Evolutionary conservation across 2,329 filamentous ascomycete genomes (phyloP).

Genomic region (Exophiala aquamarina): DNA sequence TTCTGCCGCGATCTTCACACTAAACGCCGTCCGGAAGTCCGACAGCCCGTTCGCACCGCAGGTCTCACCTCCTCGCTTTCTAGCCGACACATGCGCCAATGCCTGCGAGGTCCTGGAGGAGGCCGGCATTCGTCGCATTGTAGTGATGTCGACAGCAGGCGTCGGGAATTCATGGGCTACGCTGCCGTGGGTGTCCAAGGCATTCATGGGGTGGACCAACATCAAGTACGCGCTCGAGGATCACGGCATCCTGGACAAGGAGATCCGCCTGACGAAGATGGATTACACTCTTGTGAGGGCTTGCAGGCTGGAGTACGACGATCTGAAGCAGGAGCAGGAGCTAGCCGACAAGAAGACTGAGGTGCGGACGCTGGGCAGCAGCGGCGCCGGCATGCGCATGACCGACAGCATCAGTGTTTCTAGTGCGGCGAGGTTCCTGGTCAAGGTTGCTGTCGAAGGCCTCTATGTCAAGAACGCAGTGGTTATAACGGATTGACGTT

Average conservation of each 20-base stretch:
- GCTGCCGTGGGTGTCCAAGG: conserved; percentile 37
- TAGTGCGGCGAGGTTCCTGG: conserved; percentile 36
- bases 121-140: conserved; percentile 34
- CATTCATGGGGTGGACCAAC: conserved; percentile 42
- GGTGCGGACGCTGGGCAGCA: conserved; percentile 32
- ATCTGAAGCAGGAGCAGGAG: conserved; percentile 10
- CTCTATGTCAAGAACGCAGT: conserved; percentile 8
- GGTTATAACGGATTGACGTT: conserved; percentile 8
- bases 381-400: conserved; percentile 35
- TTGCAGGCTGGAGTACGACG: conserved; percentile 34
- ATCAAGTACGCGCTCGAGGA: conserved; percentile 42
- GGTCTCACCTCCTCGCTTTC: conserved; percentile 36
- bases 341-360: conserved; percentile 27
- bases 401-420: conserved; percentile 31
- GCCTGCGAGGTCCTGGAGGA: conserved; percentile 35
- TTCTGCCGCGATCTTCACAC: conserved; percentile 39
- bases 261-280: conserved; percentile 37
- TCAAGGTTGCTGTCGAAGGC: conserved; percentile 33
- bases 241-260: conserved; percentile 38
- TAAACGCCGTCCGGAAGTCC: conserved; percentile 42
- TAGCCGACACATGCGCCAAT: conserved; percentile 37
- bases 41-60: conserved; percentile 43
- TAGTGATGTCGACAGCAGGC: conserved; percentile 43
- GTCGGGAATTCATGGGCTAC: conserved; percentile 40
- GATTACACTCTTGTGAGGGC: conserved; percentile 41